Base-by-base conservation (phyloP, 225 moss, liverwort and hornwort species). In the Polytrichum commune region DNA sequence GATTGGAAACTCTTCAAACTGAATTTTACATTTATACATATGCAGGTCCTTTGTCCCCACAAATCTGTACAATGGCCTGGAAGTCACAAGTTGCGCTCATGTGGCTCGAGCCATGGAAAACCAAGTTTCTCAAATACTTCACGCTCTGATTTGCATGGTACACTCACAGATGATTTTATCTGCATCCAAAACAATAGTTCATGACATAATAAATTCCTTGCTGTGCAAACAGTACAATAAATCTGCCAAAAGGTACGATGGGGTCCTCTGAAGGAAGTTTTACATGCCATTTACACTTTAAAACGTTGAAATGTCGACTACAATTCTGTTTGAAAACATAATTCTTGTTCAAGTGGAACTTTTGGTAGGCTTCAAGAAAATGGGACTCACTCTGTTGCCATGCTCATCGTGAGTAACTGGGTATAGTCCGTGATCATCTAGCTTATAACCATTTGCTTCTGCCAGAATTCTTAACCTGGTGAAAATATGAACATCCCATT, bases 81-180 rank as follows among this genome's bases (percentile, higher is more conserved):
- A 4, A 57, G 29, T 93, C 82, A 98, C 72, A 98, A 76, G 74
- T 98, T 98, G 70, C 98, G 86, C 61, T 98, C 86, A 55, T 98
- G 86, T 18, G 98, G 98, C 78, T 98, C 98, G 22, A 98, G 86
- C 95, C 98, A 98, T 5, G 91, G 89, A 73, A 91, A 89, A 16
- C 86, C 93, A 29, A 98, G 72, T 33, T 87, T 89, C 67, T 91
- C 90, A 60, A 98, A 98, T 27, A 98, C 87, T 66, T 95, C 95
- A 28, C 84, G 84, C 85, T 98, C 98, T 18, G 81, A 85, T 66
- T 86, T 91, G 78, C 95, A 95, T 8, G 83, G 75, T 28, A 86
- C 77, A 71, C 98, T 85, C 13, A 80, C 68, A 54, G 71, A 53
- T 62, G 87, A 83, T 70, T 90, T 81, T 22, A 79, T 32, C 69